Evolutionary conservation across 2,329 filamentous ascomycete genomes (phyloP), one percentile per base, ranked within the genome.

Genomic region (Orbilia ellipsospora): DNA sequence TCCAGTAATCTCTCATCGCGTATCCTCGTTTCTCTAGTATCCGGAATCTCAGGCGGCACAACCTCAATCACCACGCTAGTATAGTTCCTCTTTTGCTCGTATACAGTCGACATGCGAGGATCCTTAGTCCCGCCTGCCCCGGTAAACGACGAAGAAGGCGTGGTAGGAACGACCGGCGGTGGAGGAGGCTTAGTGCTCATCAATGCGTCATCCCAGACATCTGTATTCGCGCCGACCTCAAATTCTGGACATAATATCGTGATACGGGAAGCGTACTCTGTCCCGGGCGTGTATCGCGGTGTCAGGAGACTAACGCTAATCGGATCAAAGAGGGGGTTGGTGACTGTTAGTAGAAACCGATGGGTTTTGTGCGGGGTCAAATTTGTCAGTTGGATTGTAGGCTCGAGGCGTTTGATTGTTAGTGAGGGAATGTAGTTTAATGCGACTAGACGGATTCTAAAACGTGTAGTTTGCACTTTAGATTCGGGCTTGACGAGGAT

Each of bases 231-330:
- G 77, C 94, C 94, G 52, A 99, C 90, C 57, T 95, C 92, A 82
- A 99, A 98, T 79, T 96, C 90, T 0, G 95, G 95, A 80, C 94
- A 99, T 0, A 99, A 86, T 13, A 99, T 90, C 0, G 95, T 99
- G 73, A 99, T 92, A 79, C 88, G 91, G 67, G 90, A 91, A 0
- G 88, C 86, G 79, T 94, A 91, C 26, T 57, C 50, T 7, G 89
- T 87, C 2, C 93, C 93, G 0, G 93, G 92, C 0, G 92, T 96
- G 8, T 87, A 87, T 23, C 90, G 88, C 0, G 94, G 93, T 0
- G 94, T 96, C 3, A 93, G 94, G 6, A 99, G 87, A 0, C 91
- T 94, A 69, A 99, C 90, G 73, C 90, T 91, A 78, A 99, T 90
- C 20, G 88, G 87, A 78, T 99, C 95, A 83, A 97, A 99, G 78